Base-by-base conservation (phyloP, 768 basidiomycete genomes). In the Trametes elegans region DNA sequence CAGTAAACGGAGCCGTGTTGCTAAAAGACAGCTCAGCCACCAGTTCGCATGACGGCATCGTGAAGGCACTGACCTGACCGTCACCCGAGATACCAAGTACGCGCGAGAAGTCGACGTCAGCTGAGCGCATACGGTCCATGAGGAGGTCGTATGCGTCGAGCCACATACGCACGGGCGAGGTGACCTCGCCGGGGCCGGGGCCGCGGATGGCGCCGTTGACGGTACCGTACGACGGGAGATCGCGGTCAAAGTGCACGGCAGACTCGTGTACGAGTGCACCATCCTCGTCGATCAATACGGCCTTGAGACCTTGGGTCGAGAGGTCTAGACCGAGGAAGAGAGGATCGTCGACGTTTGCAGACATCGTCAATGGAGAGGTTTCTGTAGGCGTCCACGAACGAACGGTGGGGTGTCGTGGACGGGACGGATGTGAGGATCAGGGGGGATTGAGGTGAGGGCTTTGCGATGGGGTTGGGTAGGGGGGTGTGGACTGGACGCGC, bases 1-100 rank as follows among this genome's bases (percentile, higher is more conserved):
- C 90, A 93, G 65, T 87, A 92, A 3, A 93, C 87, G 4, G 88
- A 90, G 19, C 90, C 89, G 67, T 93, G 91, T 88, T 92, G 89
- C 87, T 90, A 40, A 8, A 55, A 14, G 34, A 38, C 40, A 26
- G 52, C 40, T 56, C 38, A 26, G 18, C 13, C 31, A 41, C 28
- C 19, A 23, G 14, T 7, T 1, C 28, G 21, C 21, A 24, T 48
- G 38, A 31, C n/a, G n/a, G n/a, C 6, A 45, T 3, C 11, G 9
- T 36, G 28, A 13, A 23, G 14, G 11, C 21, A 28, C 75, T 54
- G 61, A 88, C 88, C 76, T 92, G 90, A 10, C 84, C 90, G 16
- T 88, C 88, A 10, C 90, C 90, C 36, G 87, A 87, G 53, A 93
- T 76, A 10, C 81, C 85, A 5, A 72, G 73, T 57, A 93, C 82